Percentiles rank a stretch among this genome's conserved stretches.
Conservation (phyloP, 768 basidiomycete species). For the Dictyophora rubrovolvata region DNA sequence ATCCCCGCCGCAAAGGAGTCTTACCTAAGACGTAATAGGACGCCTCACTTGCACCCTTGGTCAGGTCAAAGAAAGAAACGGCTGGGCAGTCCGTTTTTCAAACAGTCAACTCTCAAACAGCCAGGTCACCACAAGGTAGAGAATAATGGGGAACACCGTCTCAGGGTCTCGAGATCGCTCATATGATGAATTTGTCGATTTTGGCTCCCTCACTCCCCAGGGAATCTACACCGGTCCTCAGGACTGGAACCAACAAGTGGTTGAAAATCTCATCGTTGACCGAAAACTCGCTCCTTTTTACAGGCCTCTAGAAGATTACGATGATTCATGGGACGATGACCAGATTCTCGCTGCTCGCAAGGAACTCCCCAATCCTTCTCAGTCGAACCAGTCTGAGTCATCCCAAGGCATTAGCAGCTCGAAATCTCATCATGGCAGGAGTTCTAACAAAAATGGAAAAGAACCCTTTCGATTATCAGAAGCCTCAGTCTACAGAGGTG, state of each 20-base stretch:
- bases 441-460: slow-evolving; percentile 39
- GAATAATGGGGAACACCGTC: slow-evolving; percentile 68
- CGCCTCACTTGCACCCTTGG: background rate
- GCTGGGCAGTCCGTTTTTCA: background rate
- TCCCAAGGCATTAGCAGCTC: slow-evolving; percentile 32
- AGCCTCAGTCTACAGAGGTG: slow-evolving; percentile 71
- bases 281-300: slow-evolving; percentile 93
- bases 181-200: slow-evolving; percentile 79
- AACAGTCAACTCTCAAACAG: background rate
- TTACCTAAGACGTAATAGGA: background rate
- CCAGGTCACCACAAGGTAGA: background rate
- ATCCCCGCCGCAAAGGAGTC: background rate
- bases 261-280: slow-evolving; percentile 79
- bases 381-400: slow-evolving; percentile 29
- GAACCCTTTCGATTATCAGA: slow-evolving; percentile 59
- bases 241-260: slow-evolving; percentile 86
- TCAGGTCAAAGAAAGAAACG: background rate
- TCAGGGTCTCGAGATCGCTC: slow-evolving; percentile 65
- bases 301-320: slow-evolving; percentile 88
- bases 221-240: slow-evolving; percentile 75
- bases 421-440: slow-evolving; percentile 22
- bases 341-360: slow-evolving; percentile 75
- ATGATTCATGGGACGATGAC: slow-evolving; percentile 81
- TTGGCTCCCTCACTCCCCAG: slow-evolving; percentile 68
- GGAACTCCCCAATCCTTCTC: slow-evolving; percentile 40